Evolutionary conservation across 2,329 filamentous ascomycete species (phyloP).

Genomic region (Pyricularia grisea): DNA sequence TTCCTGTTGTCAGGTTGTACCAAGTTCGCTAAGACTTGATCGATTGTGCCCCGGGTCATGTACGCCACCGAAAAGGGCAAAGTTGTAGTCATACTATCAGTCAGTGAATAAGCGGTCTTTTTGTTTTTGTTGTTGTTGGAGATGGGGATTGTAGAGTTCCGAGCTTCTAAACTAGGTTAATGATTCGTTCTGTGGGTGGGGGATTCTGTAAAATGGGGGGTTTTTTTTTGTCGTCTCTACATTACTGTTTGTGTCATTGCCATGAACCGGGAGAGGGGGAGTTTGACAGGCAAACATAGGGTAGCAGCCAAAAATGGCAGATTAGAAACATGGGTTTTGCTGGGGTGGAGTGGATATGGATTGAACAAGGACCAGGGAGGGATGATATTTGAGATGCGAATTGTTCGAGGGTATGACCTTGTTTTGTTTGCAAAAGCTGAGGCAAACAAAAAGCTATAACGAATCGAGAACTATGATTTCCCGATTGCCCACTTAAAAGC

Average conservation of each 20-base stretch:
- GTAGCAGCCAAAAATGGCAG: not conserved
- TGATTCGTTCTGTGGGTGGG: not conserved
- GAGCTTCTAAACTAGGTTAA: not conserved
- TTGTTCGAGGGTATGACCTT: not conserved
- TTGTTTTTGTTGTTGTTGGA: not conserved
- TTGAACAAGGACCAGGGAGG: not conserved
- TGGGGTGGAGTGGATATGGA: no score
- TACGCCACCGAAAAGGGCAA: no score
- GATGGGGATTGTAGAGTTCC: not conserved
- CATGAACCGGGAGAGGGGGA: no score
- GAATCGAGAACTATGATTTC: not conserved
- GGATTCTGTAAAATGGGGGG: no score
- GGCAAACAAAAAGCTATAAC: not conserved
- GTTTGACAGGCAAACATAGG: not conserved
- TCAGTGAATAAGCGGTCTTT: no score
- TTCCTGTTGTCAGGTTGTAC: not conserved
- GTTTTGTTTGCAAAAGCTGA: not conserved
- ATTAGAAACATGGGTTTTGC: no score
- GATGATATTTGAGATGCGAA: not conserved
- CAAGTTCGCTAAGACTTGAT: no score
- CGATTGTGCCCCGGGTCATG: no score
- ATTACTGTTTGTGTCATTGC: not conserved
- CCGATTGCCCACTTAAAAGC: not conserved
- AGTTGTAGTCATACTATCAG: no score
- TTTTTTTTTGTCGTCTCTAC: no score